Evolutionary conservation across 2,329 filamentous ascomycete species (phyloP), one percentile per base, ranked within the genome.

Genomic region (Cladophialophora bantiana): DNA sequence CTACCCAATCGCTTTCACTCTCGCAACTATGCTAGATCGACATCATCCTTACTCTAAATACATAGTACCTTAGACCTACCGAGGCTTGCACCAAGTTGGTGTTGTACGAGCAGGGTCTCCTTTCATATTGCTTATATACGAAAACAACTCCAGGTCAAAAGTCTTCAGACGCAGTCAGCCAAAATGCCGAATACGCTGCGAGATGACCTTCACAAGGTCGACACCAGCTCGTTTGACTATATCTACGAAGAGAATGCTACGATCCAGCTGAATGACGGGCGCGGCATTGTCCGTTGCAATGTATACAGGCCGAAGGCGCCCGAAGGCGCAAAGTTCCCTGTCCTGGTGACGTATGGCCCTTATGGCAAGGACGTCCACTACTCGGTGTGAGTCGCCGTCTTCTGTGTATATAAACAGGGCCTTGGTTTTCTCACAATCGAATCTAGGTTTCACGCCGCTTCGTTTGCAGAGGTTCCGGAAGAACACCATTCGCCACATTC

Each of bases 281-380:
- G 77, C 32, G 80, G 82, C 2, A 75, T 83, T 3, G 78, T 85
- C 6, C 76, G 84, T 18, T 81, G 79, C 73, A 86, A 85, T 73
- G 79, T 85, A 2, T 86, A 84, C 69, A 76, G 82, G 1, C 83
- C 83, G 12, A 63, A 62, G 20, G 45, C 83, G 82, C 45, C 68
- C 63, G 7, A 76, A 67, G 79, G 83, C 79, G 82, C 86, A 85
- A 26, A 48, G 26, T 58, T 72, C 59, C 89, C 90, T 0, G 89
- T 90, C 0, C 75, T 92, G 7, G 85, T 90, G 1, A 92, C 89
- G 0, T 92, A 92, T 70, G 89, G 89, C 0, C 90, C 90, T 0
- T 92, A 92, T 70, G 89, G 90, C 55, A 92, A 92, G 71, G 89
- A 92, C 71, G 89, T 91, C 42, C 85, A 82, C 20, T 91, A 91